Evolutionary conservation across 2,329 filamentous ascomycete species (phyloP).

Genomic region (Pseudovirgaria hyperparasitica): DNA sequence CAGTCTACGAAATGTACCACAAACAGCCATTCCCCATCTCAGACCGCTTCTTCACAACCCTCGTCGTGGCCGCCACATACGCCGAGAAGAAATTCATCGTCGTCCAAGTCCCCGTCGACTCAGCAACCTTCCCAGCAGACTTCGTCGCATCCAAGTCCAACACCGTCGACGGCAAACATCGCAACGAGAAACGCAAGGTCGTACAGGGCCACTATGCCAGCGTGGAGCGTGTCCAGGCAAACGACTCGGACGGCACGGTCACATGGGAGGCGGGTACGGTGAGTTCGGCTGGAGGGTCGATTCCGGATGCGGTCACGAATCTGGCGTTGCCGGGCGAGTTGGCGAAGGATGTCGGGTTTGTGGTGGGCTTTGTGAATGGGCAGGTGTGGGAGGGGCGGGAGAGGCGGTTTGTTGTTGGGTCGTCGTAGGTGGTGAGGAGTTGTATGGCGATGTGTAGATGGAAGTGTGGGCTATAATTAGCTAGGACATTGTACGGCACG

Average conservation of each 20-base stretch:
- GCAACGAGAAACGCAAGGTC: slow-evolving; percentile 31
- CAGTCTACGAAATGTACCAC: slow-evolving; percentile 54
- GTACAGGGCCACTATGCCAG: slow-evolving; percentile 51
- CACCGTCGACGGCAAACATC: slow-evolving; percentile 7
- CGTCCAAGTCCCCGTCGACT: slow-evolving; percentile 40
- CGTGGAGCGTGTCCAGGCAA: slow-evolving; percentile 48
- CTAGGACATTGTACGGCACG: too few relatives aligned
- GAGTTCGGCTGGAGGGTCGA: too few relatives aligned
- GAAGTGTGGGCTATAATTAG: too few relatives aligned
- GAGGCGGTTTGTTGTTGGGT: too few relatives aligned
- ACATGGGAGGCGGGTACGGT: background rate
- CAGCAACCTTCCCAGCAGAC: slow-evolving; percentile 27
- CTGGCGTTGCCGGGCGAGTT: too few relatives aligned
- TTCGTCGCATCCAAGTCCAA: slow-evolving; percentile 4
- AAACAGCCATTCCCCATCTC: slow-evolving; percentile 46
- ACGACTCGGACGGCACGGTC: background rate
- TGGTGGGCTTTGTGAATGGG: too few relatives aligned
- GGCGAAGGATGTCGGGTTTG: too few relatives aligned
- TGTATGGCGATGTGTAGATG: too few relatives aligned
- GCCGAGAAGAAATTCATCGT: slow-evolving; percentile 14
- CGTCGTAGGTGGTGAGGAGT: too few relatives aligned
- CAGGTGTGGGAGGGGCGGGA: too few relatives aligned
- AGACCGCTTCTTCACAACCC: slow-evolving; percentile 52
- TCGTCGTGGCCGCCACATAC: slow-evolving; percentile 43
- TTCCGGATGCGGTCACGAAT: too few relatives aligned